Evolutionary conservation across 305 asterid genomes (phyloP).

Genomic region (Rubia peregrina): DNA sequence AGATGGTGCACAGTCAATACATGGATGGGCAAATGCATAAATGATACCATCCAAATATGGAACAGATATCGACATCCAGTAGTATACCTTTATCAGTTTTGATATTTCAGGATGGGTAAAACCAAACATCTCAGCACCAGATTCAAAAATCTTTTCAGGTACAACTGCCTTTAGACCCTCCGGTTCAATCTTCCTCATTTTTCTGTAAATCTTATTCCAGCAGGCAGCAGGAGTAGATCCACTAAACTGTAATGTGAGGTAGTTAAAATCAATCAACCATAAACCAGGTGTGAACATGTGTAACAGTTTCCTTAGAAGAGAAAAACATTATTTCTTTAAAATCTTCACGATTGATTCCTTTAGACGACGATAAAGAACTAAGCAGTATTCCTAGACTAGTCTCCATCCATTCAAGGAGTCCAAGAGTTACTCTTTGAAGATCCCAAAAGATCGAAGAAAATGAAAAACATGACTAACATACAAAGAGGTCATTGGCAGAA

Average conservation of each 20-base stretch:
- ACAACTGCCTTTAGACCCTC: constrained; percentile 34
- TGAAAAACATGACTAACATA: not conserved
- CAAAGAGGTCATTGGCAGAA: not conserved
- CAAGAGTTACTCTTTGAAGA: not conserved
- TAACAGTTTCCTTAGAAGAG: not conserved
- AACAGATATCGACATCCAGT: not conserved
- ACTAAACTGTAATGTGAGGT: constrained; percentile 48
- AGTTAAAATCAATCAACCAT: not conserved
- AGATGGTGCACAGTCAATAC: not conserved
- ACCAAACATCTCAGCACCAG: constrained; percentile 87
- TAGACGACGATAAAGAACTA: not conserved
- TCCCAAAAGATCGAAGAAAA: not conserved
- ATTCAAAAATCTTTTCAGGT: constrained; percentile 42
- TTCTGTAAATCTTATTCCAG: constrained; percentile 79
- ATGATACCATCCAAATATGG: not conserved
- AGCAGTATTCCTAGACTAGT: not conserved
- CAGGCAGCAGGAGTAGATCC: constrained; percentile 83
- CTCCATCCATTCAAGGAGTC: not conserved
- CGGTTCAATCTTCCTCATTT: constrained; percentile 48
- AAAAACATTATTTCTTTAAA: not conserved
- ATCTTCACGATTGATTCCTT: not conserved
- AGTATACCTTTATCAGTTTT: constrained; percentile 67
- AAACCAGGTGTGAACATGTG: not conserved
- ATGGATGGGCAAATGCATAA: not conserved
- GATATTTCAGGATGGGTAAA: constrained; percentile 69